Conservation (phyloP, 257 asterid genomes). For the Petunia axillaris region DNA sequence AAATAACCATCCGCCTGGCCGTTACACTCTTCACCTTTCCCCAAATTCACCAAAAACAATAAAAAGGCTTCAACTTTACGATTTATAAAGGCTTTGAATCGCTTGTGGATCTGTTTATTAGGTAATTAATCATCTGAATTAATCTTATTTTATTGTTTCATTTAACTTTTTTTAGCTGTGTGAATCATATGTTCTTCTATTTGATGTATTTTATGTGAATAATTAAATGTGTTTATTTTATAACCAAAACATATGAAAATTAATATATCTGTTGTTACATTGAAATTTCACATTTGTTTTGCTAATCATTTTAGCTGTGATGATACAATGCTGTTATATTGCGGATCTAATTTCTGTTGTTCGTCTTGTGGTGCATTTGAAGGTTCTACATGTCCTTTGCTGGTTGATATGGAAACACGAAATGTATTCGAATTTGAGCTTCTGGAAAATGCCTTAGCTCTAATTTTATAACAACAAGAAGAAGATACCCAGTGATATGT, state of each 20-base stretch:
- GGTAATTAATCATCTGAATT: neutral
- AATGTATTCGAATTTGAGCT: neutral
- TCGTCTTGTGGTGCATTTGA: neutral
- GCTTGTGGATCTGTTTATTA: slow-evolving; percentile 1
- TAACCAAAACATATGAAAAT: too few relatives aligned
- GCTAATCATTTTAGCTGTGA: too few relatives aligned
- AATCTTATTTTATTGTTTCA: neutral
- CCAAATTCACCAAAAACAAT: neutral
- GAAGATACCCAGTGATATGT: too few relatives aligned
- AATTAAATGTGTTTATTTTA: too few relatives aligned
- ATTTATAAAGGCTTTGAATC: neutral
- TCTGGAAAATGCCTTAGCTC: slow-evolving; percentile 1
- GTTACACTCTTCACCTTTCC: neutral
- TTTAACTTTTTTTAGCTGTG: neutral
- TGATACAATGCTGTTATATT: too few relatives aligned
- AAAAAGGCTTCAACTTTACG: slow-evolving; percentile 12
- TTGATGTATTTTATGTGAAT: neutral
- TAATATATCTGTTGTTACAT: too few relatives aligned
- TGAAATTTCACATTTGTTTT: too few relatives aligned
- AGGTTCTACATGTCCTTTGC: neutral
- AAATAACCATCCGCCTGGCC: slow-evolving; percentile 11
- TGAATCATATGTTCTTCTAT: neutral
- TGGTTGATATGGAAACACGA: neutral
- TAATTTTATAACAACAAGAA: neutral
- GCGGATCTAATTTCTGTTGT: neutral